Percentiles rank a stretch among this genome's conserved stretches.
These are phyloP conservation scores for Darksidea phi DNA, from an alignment of 495 filamentous ascomycete species.

Conservation along the genomic window DNA sequence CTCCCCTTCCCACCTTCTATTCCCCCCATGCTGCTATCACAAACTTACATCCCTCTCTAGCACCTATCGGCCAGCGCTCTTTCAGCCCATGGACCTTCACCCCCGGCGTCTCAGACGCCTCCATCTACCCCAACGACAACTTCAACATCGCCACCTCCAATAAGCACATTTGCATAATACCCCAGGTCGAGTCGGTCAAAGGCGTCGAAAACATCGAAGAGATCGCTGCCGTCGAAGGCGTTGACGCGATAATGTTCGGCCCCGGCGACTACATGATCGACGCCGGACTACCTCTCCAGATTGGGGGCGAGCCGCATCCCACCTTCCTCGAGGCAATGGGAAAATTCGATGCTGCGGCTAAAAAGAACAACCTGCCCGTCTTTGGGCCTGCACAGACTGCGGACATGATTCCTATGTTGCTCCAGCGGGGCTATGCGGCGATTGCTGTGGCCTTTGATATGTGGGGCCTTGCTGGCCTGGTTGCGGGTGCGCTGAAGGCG, in stretches of 20 bases:
- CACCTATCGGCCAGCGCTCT: background rate
- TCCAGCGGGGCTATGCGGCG: background rate
- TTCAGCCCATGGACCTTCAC: background rate
- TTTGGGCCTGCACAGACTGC: background rate
- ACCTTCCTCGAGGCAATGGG: background rate
- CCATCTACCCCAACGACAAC: background rate
- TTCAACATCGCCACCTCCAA: background rate
- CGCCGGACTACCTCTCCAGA: background rate
- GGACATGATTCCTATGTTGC: slow-evolving; percentile 1
- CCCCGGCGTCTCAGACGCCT: background rate
- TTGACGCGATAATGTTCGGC: background rate
- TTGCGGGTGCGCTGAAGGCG: background rate
- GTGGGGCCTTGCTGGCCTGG: background rate
- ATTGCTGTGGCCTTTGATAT: background rate
- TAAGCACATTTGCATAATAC: background rate
- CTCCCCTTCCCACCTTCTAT: background rate
- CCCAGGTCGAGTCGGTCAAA: background rate
- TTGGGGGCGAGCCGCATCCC: background rate
- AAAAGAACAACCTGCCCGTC: background rate
- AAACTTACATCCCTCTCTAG: background rate
- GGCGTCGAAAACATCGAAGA: background rate
- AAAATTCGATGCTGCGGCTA: background rate
- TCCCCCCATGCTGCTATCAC: background rate
- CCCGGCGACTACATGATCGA: background rate
- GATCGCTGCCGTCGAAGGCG: background rate